These are phyloP conservation scores for Veloporphyrellus conicus DNA, from an alignment of 1,284 basidiomycete species.

Conservation along the genomic window DNA sequence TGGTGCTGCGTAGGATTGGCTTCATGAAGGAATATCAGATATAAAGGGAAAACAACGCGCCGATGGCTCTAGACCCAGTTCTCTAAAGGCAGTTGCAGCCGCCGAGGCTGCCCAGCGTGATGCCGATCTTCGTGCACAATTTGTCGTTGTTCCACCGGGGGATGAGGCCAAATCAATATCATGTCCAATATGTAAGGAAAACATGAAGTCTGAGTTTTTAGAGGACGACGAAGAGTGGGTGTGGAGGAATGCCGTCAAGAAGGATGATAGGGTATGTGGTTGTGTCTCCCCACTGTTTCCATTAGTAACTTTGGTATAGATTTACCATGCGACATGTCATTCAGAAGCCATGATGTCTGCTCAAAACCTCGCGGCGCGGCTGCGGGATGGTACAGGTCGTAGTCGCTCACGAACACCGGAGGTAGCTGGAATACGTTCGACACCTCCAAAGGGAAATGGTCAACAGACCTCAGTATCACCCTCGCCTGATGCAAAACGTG, in stretches of 20 bases:
- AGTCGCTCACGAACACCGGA: conserved; percentile 76
- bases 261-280: conserved; percentile 71
- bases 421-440: conserved; percentile 35
- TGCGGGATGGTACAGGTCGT: conserved; percentile 57
- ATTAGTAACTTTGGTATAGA: conserved; percentile 37
- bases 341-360: conserved; percentile 69
- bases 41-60: conserved; percentile 62
- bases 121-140: conserved; percentile 70
- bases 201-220: conserved; percentile 85
- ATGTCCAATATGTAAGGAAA: conserved; percentile 97
- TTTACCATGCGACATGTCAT: conserved; percentile 90
- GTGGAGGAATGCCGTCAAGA: conserved; percentile 87
- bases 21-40: conserved; percentile 58
- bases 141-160: conserved; percentile 83
- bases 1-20: conserved; percentile 68
- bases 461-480: conserved; percentile 42
- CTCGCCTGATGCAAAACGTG: conserved; percentile 47
- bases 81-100: conserved; percentile 55
- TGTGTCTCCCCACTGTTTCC: background rate
- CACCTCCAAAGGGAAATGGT: conserved; percentile 41
- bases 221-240: conserved; percentile 99
- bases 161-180: conserved; percentile 76
- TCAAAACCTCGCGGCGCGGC: conserved; percentile 57
- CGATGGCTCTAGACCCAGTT: conserved; percentile 46
- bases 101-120: conserved; percentile 70